Conservation (phyloP, 2,329 filamentous ascomycete genomes). For the Xylaria sp. region DNA sequence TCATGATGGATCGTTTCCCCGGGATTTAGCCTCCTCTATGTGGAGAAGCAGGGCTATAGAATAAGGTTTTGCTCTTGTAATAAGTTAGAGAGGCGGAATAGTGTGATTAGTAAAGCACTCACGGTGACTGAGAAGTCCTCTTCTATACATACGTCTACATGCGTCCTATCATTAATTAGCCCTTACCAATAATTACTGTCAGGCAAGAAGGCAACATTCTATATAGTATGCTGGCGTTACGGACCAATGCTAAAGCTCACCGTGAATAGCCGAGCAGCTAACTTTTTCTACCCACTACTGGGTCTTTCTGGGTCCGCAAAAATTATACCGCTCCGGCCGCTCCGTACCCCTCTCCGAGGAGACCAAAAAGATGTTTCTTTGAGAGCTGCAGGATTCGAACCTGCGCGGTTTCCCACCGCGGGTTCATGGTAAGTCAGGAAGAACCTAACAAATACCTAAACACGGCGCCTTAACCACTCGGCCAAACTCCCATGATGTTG, state of each 20-base stretch:
- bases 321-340: not conserved
- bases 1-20: not conserved
- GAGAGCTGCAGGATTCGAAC: slow-evolving; percentile 41
- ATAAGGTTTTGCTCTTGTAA: not conserved
- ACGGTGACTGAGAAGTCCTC: not conserved
- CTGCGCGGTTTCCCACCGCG: slow-evolving; percentile 41
- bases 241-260: not conserved
- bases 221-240: too few species aligned
- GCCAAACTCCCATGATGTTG: slow-evolving; percentile 35
- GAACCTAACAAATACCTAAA: slow-evolving; percentile 29
- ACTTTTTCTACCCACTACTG: too few species aligned
- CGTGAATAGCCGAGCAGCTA: not conserved
- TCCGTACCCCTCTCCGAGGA: not conserved
- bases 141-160: not conserved
- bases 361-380: slow-evolving; percentile 5
- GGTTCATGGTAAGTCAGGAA: slow-evolving; percentile 32
- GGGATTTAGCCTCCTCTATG: not conserved
- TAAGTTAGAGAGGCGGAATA: not conserved
- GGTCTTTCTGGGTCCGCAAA: not conserved
- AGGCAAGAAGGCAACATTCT: too few species aligned
- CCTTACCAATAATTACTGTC: not conserved
- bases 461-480: slow-evolving; percentile 41
- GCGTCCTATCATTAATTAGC: too few species aligned
- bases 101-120: not conserved
- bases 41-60: not conserved